Conservation (phyloP, 805 yeast genomes). For the Candida schatavii region DNA sequence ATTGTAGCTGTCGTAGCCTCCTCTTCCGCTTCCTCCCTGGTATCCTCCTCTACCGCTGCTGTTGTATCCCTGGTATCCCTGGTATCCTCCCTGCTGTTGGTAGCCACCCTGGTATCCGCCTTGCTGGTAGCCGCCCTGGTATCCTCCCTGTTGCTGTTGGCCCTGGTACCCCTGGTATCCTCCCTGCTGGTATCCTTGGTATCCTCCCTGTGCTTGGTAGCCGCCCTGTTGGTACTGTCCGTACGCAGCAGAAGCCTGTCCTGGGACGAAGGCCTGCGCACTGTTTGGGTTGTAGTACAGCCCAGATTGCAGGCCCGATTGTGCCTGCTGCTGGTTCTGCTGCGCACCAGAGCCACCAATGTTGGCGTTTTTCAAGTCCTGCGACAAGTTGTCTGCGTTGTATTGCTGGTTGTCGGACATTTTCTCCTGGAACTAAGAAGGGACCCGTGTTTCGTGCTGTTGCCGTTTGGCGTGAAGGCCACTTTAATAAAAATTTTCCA, state of each 20-base stretch:
- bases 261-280: slow-evolving; percentile 50
- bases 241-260: slow-evolving; percentile 30
- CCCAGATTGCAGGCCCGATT: slow-evolving; percentile 9
- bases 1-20: slow-evolving; percentile 17
- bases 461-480: no score
- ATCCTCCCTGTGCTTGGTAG: slow-evolving; percentile 12
- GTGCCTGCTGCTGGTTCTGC: slow-evolving; percentile 21
- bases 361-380: slow-evolving; percentile 43
- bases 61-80: slow-evolving; percentile 16
- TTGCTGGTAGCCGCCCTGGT: slow-evolving; percentile 12
- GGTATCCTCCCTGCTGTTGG: slow-evolving; percentile 23
- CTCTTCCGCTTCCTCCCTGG: slow-evolving; percentile 21
- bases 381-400: slow-evolving; percentile 42
- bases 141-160: slow-evolving; percentile 10
- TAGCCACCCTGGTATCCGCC: slow-evolving; percentile 22
- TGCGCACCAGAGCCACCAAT: slow-evolving; percentile 30
- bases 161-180: slow-evolving; percentile 9
- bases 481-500: no score
- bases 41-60: slow-evolving; percentile 19
- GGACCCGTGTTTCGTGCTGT: no score
- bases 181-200: slow-evolving; percentile 11
- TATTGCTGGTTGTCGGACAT: slow-evolving; percentile 34
- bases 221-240: slow-evolving; percentile 14
- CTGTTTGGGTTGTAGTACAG: slow-evolving; percentile 46
- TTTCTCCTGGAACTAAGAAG: no score